Conservation (phyloP, 2,329 filamentous ascomycete genomes). For the Phyllosticta capitalensis region DNA sequence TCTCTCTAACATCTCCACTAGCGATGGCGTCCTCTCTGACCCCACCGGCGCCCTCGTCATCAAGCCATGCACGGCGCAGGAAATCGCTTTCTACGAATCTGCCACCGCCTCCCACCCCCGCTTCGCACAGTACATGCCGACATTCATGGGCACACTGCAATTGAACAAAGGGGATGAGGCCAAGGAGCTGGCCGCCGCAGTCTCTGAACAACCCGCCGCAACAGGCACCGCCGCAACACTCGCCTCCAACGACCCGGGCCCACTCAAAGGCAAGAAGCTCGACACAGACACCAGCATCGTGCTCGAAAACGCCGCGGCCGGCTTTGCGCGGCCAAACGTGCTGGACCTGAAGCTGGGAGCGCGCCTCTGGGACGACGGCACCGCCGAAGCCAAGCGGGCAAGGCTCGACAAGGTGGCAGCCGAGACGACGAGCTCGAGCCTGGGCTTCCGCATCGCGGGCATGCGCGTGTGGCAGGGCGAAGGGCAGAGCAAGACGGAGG, state of each 20-base stretch:
- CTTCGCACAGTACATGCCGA: constrained; percentile 73
- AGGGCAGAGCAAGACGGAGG: constrained; percentile 10
- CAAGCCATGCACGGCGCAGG: constrained; percentile 80
- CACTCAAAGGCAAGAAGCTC: constrained; percentile 52
- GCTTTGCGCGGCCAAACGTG: constrained; percentile 78
- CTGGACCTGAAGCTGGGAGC: constrained; percentile 87
- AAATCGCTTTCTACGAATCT: constrained; percentile 84
- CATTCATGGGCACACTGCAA: constrained; percentile 69
- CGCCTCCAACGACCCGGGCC: constrained; percentile 18
- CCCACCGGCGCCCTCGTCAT: constrained; percentile 76
- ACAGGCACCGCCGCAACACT: constrained; percentile 17
- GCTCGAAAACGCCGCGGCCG: constrained; percentile 71
- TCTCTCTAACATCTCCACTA: constrained; percentile 29
- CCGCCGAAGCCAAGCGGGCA: constrained; percentile 47
- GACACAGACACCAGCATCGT: constrained; percentile 73
- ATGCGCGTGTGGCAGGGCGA: constrained; percentile 49
- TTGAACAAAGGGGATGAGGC: constrained; percentile 44
- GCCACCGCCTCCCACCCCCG: constrained; percentile 56
- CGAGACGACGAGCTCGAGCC: constrained; percentile 48
- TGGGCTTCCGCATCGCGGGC: constrained; percentile 56
- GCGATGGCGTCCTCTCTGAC: constrained; percentile 84
- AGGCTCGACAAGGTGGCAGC: constrained; percentile 50
- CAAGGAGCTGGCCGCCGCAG: constrained; percentile 21
- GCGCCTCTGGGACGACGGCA: constrained; percentile 71
- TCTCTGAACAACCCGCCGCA: constrained; percentile 12